phyloP scores from a whole-genome alignment of 768 basidiomycete genomes.

The Mycena olivaceomarginata region DNA sequence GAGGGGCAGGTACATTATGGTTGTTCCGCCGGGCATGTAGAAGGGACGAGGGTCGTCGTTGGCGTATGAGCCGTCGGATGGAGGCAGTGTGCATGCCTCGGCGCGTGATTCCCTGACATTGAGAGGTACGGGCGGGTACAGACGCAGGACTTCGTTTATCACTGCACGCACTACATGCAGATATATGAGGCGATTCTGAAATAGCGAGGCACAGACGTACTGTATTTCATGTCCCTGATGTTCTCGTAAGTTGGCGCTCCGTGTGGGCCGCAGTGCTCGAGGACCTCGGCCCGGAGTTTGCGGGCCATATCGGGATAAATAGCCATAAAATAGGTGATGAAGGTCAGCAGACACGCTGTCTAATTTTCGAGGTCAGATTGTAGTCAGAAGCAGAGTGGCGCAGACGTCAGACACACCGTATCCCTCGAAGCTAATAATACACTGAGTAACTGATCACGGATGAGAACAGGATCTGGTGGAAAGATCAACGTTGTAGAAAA shows the following conservation, averaged over 20 bases:
- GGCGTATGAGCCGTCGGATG: conserved; percentile 68
- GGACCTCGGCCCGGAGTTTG: conserved; percentile 76
- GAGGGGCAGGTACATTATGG: conserved; percentile 76
- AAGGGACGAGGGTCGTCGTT: conserved; percentile 60
- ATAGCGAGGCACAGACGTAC: conserved; percentile 61
- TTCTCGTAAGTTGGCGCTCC: conserved; percentile 72
- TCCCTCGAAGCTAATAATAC: conserved; percentile 87
- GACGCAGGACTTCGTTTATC: conserved; percentile 85
- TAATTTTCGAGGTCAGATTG: conserved; percentile 49
- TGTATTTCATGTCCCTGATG: conserved; percentile 78
- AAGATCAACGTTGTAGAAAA: conserved; percentile 9
- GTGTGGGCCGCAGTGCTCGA: conserved; percentile 70
- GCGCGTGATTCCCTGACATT: conserved; percentile 78
- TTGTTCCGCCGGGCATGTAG: conserved; percentile 76
- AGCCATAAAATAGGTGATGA: conserved; percentile 81
- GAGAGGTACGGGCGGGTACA: conserved; percentile 88
- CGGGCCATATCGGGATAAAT: conserved; percentile 74
- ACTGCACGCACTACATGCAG: conserved; percentile 80
- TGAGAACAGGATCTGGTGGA: conserved; percentile 73
- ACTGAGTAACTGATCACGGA: conserved; percentile 87
- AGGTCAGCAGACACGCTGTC: conserved; percentile 85
- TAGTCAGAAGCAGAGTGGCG: neutral
- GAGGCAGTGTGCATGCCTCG: conserved; percentile 69
- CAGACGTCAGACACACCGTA: conserved; percentile 69
- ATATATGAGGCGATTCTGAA: neutral